A percentile compares a stretch with the other conserved stretches of the same genome.
Conservation (phyloP, 2,329 filamentous ascomycete species). For the Fusarium humuli region DNA sequence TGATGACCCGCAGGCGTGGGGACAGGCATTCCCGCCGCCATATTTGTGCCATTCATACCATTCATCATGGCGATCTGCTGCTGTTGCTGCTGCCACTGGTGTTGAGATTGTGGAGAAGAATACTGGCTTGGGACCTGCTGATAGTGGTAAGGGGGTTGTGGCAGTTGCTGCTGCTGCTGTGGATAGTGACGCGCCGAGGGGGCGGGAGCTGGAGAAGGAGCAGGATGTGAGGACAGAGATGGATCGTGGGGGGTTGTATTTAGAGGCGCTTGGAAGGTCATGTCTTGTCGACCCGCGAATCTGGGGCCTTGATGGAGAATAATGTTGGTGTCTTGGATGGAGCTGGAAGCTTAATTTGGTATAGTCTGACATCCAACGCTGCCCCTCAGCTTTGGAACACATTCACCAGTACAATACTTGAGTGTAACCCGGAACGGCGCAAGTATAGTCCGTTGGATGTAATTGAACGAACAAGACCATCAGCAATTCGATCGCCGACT, state of each 20-base stretch:
- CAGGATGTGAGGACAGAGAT: slow-evolving; percentile 32
- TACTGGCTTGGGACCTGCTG: slow-evolving; percentile 37
- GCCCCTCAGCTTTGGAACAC: slow-evolving; percentile 7
- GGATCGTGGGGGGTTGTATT: slow-evolving; percentile 40
- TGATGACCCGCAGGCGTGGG: slow-evolving; percentile 76
- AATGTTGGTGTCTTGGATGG: slow-evolving; percentile 41
- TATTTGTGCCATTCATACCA: slow-evolving; percentile 62
- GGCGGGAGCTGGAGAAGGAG: slow-evolving; percentile 31
- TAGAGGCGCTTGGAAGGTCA: slow-evolving; percentile 46
- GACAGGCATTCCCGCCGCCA: slow-evolving; percentile 61
- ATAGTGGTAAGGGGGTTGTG: slow-evolving; percentile 13
- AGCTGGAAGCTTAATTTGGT: slow-evolving; percentile 44
- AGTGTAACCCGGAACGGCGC: not conserved
- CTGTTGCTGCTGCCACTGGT: slow-evolving; percentile 42
- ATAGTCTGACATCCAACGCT: slow-evolving; percentile 32
- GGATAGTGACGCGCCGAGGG: slow-evolving; percentile 46
- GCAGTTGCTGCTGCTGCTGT: slow-evolving; percentile 42
- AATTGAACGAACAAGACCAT: not conserved
- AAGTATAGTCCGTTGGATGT: not conserved
- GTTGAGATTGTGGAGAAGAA: slow-evolving; percentile 37
- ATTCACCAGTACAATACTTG: not conserved
- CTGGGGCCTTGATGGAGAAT: slow-evolving; percentile 40
- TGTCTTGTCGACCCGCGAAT: slow-evolving; percentile 44
- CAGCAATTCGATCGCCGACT: not conserved
- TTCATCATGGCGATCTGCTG: slow-evolving; percentile 56